phyloP scores from a whole-genome alignment of 176 grass and related monocot genomes.

The Raddia guianensis region DNA sequence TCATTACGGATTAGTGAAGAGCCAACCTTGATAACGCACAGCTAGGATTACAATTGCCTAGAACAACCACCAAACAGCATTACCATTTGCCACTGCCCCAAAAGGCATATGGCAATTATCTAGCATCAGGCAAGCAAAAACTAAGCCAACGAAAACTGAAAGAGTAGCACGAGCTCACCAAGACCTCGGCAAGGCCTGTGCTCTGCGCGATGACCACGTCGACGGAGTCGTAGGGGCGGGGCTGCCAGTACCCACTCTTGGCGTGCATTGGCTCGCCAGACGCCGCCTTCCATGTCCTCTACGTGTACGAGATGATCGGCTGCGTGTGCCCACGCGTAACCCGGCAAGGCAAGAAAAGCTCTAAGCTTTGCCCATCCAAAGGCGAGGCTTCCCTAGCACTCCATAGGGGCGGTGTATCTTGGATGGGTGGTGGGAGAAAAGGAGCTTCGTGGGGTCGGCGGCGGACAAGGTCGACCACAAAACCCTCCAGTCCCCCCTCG shows the following conservation, averaged over 20 bases:
- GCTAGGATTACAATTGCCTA: neutral
- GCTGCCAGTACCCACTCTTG: conserved; percentile 91
- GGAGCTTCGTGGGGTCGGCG: conserved; percentile 82
- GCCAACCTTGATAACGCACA: neutral
- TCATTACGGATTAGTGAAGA: neutral
- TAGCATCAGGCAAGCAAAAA: no score
- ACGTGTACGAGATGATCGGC: conserved; percentile 87
- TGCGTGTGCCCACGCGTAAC: conserved; percentile 13
- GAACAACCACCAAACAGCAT: neutral
- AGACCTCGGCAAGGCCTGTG: conserved; percentile 79
- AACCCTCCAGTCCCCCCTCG: no score
- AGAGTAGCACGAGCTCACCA: conserved; percentile 44
- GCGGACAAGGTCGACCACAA: no score
- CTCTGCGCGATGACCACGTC: conserved; percentile 89
- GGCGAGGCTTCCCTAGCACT: neutral
- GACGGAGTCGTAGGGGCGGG: conserved; percentile 62
- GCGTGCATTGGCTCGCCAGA: conserved; percentile 91
- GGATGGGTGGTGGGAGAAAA: conserved; percentile 86
- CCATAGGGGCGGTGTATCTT: conserved; percentile 48
- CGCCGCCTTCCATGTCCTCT: conserved; percentile 80
- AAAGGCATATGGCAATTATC: neutral
- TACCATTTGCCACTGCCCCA: neutral
- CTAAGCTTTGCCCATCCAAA: conserved; percentile 2
- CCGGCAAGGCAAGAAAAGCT: neutral
- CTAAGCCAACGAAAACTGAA: neutral